Base-by-base conservation (phyloP, 225 moss, liverwort and hornwort species). In the Sphagnum contortum region DNA sequence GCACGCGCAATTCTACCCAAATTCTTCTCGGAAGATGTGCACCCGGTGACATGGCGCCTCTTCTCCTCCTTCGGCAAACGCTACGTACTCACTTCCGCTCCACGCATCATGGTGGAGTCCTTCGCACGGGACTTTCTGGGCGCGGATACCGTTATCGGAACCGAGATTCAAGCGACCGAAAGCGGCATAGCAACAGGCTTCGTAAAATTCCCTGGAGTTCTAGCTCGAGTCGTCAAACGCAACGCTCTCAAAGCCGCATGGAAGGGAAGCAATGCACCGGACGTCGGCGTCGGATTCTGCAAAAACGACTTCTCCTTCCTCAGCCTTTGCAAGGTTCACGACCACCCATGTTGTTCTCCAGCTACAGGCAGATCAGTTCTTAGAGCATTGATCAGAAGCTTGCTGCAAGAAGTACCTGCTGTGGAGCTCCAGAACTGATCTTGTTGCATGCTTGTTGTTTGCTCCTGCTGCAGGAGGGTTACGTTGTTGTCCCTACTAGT, bases 1-100 rank as follows among this genome's bases (percentile, higher is more conserved):
- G 83, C 85, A 0, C 75, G 80, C 3, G 85, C 83, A 66, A 88
- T 87, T 5, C 9, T 91, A 4, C 90, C 90, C 4, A 91, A 88
- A 9, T 91, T 91, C 67, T 91, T 83, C 55, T 2, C 71, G 9
- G 90, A 91, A 48, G 85, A 91, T 2, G 75, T 91, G 1, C 81
- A 85, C 47, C 73, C 85, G 0, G 14, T 78, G 9, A 77, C 88
- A 12, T 91, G 90, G 90, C 78, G 69, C 49, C 68, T 86, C 0
- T 70, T 91, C 44, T 91, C 88, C 5, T 79, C 88, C 5, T 91
- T 91, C 66, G 83, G 79, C 50, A 83, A 74, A 45, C 69, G 80
- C 12, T 88, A 79, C 3, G 69, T 91, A 12, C 50, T 91, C 2
- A 91, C 88, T 0, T 80, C 88, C 7, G 83, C 77, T 48, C 90